Evolutionary conservation across 2,329 filamentous ascomycete species (phyloP), one percentile per base, ranked within the genome.

Genomic region (Botrytis fabae): DNA sequence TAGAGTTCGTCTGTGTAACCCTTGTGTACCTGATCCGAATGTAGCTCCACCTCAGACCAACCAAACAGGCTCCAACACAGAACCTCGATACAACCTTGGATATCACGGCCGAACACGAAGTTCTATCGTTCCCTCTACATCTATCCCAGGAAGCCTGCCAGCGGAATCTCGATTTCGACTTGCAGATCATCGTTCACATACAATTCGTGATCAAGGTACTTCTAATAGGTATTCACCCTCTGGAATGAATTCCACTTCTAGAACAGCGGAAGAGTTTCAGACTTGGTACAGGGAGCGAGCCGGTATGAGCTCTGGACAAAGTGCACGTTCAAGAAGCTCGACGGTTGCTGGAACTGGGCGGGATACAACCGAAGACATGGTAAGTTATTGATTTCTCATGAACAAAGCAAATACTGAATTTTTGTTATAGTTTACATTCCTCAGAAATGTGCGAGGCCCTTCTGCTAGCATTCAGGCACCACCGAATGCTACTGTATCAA

Each of bases 1-100:
- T 78, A 88, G 90, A 80, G 91, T 93, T 51, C 86, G 91, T 74
- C 86, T 93, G 16, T 93, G 91, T 82, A 92, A 92, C 78, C 91
- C 91, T 20, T 93, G 91, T 80, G 91, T 93, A 18, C 91, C 91
- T 51, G 90, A 92, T 82, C 91, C 89, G 28, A 90, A 91, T 75
- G 86, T 86, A 51, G 85, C 86, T 72, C 88, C 88, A 62, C 87
- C 87, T 63, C 79, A 80, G 70, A 75, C 73, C 60, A 76, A 72
- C 28, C 71, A 46, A 71, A 72, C 61, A 42, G 72, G 40, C 68
- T 66, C 54, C 71, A 65, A 70, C 70, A 64, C 46, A 51, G 54
- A 32, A 48, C 74, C 44, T 63, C 72, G 8, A 68, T 69, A 42
- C 65, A 68, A 28, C 44, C 71, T 28, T 77, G 78, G 42, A 73